Percentiles rank a stretch among this genome's conserved stretches.
Conservation (phyloP, 139 green algal species). For the Mesostigma viride region DNA sequence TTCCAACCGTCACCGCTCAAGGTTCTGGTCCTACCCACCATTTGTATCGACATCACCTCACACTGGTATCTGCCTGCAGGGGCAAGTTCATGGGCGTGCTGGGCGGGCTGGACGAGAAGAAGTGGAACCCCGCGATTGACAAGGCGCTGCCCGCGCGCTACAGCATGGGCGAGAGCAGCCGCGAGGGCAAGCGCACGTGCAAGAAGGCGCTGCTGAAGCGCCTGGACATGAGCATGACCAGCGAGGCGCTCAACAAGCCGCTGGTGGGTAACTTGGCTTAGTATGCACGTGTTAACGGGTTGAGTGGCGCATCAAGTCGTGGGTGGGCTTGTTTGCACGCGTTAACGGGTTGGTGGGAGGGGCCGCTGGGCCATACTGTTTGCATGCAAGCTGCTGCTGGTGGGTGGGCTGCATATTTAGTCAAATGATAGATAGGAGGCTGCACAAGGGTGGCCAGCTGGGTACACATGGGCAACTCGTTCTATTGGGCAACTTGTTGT, state of each 20-base stretch:
- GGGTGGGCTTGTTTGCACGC: not conserved
- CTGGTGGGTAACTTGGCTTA: not conserved
- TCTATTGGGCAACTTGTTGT: not conserved
- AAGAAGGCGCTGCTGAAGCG: constrained; percentile 7
- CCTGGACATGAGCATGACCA: not conserved
- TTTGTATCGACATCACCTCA: not conserved
- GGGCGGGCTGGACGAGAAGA: constrained; percentile 1
- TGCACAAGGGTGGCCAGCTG: too few species aligned
- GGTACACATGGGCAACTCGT: too few species aligned
- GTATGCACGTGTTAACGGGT: not conserved
- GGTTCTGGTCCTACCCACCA: not conserved
- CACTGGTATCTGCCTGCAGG: too few species aligned
- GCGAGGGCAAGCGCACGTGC: constrained; percentile 5
- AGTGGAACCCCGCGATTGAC: constrained; percentile 18
- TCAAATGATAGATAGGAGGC: too few species aligned
- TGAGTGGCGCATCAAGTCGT: not conserved
- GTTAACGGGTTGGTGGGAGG: not conserved
- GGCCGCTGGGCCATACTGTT: not conserved
- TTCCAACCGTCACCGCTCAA: not conserved
- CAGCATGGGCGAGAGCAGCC: not conserved
- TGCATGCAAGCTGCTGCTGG: not conserved
- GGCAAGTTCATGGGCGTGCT: constrained; percentile 23
- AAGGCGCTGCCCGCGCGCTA: not conserved
- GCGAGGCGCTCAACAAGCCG: not conserved
- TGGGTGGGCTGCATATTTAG: not conserved